Evolutionary conservation across 2,329 filamentous ascomycete species (phyloP), one percentile per base, ranked within the genome.

Genomic region (Colletotrichum sp.): DNA sequence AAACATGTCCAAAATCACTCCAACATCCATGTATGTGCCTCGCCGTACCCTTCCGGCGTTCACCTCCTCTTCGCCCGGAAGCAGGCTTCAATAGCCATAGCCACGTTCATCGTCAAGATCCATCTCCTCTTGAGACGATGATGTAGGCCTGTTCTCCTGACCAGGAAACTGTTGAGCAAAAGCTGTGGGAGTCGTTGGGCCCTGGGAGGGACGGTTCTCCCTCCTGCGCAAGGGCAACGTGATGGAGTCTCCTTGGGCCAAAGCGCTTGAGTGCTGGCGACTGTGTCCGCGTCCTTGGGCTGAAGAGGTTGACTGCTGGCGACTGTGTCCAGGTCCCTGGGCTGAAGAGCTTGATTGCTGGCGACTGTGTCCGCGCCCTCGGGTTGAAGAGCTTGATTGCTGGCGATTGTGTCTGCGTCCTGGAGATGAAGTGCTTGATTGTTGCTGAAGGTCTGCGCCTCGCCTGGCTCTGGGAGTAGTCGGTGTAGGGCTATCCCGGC

Each of bases 41-140:
- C 39, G 9, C 39, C 39, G 1, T 6, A n/a, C 0, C 5, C 43
- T 48, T 1, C 43, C 43, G 10, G 43, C 0, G 18, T 4, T 48
- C 43, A 22, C 2, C n/a, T 5, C 43, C 43, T 48, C 43, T 0
- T 48, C 6, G n/a, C 10, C 6, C 10, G 43, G n/a, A 48, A 48
- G 43, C n/a, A 48, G 43, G 43, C 43, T 22, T 48, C 43, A 48
- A 48, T 22, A 0, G 1, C 9, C 10, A 22, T 48, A 0, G 10
- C 1, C 9, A 48, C 6, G 3, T 22, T 22, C 43, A 13, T 7
- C 0, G 0, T 48, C 18, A 2, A 0, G n/a, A 48, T 48, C n/a
- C 43, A 48, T 48, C 43, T 48, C 43, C 43, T 2, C 43, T 48
- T 7, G 3, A 4, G 43, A 22, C 43, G n/a, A 22, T 13, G 3